Base-by-base conservation (phyloP, 441 rosid species). In the Jatropha multifida region DNA sequence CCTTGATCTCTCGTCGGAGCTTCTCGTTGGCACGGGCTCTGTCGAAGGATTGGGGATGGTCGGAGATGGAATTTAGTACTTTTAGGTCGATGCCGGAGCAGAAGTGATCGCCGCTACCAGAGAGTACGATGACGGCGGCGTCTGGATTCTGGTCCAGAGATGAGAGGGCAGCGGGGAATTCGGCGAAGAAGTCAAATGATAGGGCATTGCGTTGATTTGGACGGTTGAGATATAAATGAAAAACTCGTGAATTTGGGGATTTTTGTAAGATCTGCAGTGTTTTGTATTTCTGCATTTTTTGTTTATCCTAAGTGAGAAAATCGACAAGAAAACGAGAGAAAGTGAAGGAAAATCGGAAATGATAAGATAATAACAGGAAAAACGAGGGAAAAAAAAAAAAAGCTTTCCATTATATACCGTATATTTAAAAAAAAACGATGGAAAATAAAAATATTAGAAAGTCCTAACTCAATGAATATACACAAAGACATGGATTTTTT, bases 31-130 rank as follows among this genome's bases (percentile, higher is more conserved):
- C 74, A 32, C 91, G 91, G 67, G 82, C 94, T 20, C 83, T 80
- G 48, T 85, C 93, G 10, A 55, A 74, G 7, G 85, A 68, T 0
- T 32, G 9, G 10, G 86, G 20, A 14, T 59, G 41, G 17, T 65
- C 62, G 0, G 85, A 4, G 74, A 67, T 17, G 27, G 81, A 67
- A 48, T 73, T 51, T 6, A 92, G 85, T 51, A 86, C 74, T 13
- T 49, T 65, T 77, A 94, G 85, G 73, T 94, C 97, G 76, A 94
- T 88, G 2, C 97, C 97, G 65, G 97, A 83, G 84, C 94, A 91
- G 84, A 94, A 92, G 83, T 91, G 89, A 67, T 84, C 84, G 42
- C 97, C 95, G 79, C 89, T 70, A 66, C 88, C 97, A 77, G 88
- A 76, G 66, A 92, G 88, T 79, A 91, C 56, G 76, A 89, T 78